Base-by-base conservation (phyloP, 139 green algal species). In the Tetratostichococcus sp. region DNA sequence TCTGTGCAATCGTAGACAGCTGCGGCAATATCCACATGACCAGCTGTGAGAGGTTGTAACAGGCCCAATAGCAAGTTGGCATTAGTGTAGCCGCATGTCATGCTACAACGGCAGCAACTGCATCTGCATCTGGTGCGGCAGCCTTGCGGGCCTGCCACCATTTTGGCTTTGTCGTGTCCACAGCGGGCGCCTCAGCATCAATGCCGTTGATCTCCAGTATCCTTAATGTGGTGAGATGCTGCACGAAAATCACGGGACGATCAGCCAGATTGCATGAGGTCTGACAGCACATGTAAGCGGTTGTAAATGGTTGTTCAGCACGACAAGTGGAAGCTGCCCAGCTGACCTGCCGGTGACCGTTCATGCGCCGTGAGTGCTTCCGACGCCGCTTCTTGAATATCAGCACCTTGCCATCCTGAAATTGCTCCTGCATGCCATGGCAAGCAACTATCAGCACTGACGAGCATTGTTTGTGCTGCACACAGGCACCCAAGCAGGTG, bases 351-450 rank as follows among this genome's bases (percentile, higher is more conserved):
- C 89, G 76, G 67, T 95, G 88, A 1, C 91, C 90, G 6, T 83
- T 86, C n/a, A 77, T 71, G 8, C 89, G 73, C 33, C 86, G 80
- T 35, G 90, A 96, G 77, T 93, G 93, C 50, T 95, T 97, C 43
- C 92, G 65, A 14, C 92, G 77, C 71, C 91, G 87, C 79, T 97
- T 97, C 69, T 97, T 91, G 79, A 97, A 97, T 14, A 94, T 87
- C 5, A 93, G 80, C 66, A 93, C 87, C 74, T 94, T 95, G 57
- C 80, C 92, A 66, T 97, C 89, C 30, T 86, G 75, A 30, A 92
- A 89, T 69, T 94, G 87, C 78, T 94, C 88, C 80, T 89, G 76
- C 19, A 50, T 23, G 43, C 26, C 59, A 33, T 50, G 19, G 70
- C 4, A 30, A 25, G 70, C 39, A 50, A 50, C 8, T 50, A 14